These are phyloP conservation scores for Boechera retrofracta DNA, from an alignment of 345 rosid species.

Conservation along the genomic window DNA sequence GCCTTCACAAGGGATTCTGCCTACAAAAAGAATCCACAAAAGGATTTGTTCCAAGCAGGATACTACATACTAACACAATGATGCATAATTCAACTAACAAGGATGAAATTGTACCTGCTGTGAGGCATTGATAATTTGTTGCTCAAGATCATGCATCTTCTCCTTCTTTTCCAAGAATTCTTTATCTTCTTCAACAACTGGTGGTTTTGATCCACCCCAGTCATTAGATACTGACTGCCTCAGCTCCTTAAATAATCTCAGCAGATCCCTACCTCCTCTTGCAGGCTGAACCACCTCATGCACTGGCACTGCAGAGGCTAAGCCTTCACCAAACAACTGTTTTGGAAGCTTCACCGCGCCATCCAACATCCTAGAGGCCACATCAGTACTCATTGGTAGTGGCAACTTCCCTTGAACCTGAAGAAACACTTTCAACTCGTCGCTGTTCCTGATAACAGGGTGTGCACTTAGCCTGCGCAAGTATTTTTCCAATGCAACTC, in stretches of 20 bases:
- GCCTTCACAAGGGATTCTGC: slow-evolving; percentile 89
- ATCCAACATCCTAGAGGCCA: slow-evolving; percentile 94
- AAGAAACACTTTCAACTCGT: slow-evolving; percentile 80
- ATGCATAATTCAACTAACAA: slow-evolving; percentile 6
- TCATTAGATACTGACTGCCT: slow-evolving; percentile 87
- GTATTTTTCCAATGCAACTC: slow-evolving; percentile 86
- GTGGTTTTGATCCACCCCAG: slow-evolving; percentile 87
- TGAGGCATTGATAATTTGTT: slow-evolving; percentile 82
- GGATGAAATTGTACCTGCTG: slow-evolving; percentile 64
- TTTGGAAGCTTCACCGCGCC: slow-evolving; percentile 85
- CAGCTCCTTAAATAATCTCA: slow-evolving; percentile 91
- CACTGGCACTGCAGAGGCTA: slow-evolving; percentile 53
- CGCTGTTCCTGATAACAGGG: slow-evolving; percentile 77
- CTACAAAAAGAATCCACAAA: slow-evolving; percentile 47
- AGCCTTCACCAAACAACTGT: slow-evolving; percentile 83
- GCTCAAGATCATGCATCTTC: slow-evolving; percentile 82
- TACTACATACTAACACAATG: neutral
- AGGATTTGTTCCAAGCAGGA: neutral
- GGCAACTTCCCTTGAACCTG: slow-evolving; percentile 82
- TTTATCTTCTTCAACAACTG: slow-evolving; percentile 88
- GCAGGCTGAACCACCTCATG: slow-evolving; percentile 90
- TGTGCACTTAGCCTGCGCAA: slow-evolving; percentile 72
- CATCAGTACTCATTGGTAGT: slow-evolving; percentile 72
- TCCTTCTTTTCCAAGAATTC: slow-evolving; percentile 84
- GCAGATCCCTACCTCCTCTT: slow-evolving; percentile 82